Percentiles rank a stretch among this genome's conserved stretches.
Evolutionary conservation across 75 land plant genomes (phyloP).

Genomic region (Pinus taeda): DNA sequence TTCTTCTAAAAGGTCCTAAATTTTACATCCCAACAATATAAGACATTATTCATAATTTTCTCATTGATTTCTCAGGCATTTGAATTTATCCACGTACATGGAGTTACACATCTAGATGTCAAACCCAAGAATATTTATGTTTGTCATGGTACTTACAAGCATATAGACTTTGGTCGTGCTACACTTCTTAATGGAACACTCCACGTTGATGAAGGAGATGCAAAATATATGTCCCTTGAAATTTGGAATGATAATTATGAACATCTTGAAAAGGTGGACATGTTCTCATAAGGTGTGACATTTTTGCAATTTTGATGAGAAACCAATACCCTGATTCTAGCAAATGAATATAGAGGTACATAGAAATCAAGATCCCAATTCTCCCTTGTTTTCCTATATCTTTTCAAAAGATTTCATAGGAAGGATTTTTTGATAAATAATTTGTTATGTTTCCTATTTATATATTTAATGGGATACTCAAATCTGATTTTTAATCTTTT

Average conservation of each 20-base stretch:
- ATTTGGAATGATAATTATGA: conserved; percentile 83
- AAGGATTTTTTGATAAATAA: neutral
- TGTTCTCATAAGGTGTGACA: conserved; percentile 83
- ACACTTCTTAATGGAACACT: conserved; percentile 61
- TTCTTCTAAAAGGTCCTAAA: neutral
- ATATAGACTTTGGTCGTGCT: conserved; percentile 96
- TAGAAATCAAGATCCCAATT: conserved; percentile 77
- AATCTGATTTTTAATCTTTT: neutral
- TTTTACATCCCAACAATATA: neutral
- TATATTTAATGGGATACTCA: neutral
- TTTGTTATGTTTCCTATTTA: neutral
- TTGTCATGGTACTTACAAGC: conserved; percentile 66
- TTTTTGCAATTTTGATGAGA: conserved; percentile 79
- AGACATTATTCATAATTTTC: neutral
- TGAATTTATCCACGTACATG: conserved; percentile 67
- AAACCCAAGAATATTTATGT: conserved; percentile 96
- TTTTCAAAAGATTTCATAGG: conserved; percentile 83
- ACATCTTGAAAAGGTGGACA: conserved; percentile 81
- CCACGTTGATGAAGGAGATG: conserved; percentile 89
- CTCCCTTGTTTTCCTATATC: conserved; percentile 80
- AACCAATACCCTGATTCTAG: conserved; percentile 71
- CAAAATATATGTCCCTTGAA: conserved; percentile 84
- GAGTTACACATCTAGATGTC: conserved; percentile 86
- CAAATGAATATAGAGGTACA: conserved; percentile 40
- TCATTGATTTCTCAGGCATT: conserved; percentile 76